These are phyloP conservation scores for Sclerotinia glacialis DNA, from an alignment of 2,329 filamentous ascomycete species.

Conservation along the genomic window DNA sequence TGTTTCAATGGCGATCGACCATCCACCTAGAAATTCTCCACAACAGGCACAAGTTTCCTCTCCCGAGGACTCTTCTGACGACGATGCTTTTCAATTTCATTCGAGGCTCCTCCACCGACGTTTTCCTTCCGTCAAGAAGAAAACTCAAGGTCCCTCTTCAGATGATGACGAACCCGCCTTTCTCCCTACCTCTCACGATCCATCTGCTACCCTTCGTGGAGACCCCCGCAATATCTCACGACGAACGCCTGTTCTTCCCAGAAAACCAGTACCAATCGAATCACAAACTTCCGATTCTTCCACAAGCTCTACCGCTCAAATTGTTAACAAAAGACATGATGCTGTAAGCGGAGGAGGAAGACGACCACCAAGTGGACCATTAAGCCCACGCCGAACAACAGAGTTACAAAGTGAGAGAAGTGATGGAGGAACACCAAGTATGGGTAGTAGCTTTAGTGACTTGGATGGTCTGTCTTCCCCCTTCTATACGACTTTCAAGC, in stretches of 20 bases:
- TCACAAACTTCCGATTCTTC: slow-evolving; percentile 60
- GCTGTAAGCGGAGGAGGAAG: slow-evolving; percentile 6
- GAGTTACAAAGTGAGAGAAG: slow-evolving; percentile 63
- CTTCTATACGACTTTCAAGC: not conserved
- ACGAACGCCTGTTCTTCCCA: slow-evolving; percentile 25
- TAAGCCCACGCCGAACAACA: slow-evolving; percentile 58
- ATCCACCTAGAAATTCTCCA: slow-evolving; percentile 25
- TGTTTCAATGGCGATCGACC: slow-evolving; percentile 18
- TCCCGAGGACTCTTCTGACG: slow-evolving; percentile 33
- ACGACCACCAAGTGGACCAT: slow-evolving; percentile 42
- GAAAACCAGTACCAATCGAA: slow-evolving; percentile 30
- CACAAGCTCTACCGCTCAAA: slow-evolving; percentile 45
- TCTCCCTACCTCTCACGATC: slow-evolving; percentile 32
- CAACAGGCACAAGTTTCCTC: slow-evolving; percentile 25
- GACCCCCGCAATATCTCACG: slow-evolving; percentile 30
- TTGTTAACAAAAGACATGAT: slow-evolving; percentile 24
- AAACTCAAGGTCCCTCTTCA: slow-evolving; percentile 29
- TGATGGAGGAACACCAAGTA: slow-evolving; percentile 67
- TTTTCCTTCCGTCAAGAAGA: slow-evolving; percentile 33
- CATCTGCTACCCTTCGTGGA: slow-evolving; percentile 35
- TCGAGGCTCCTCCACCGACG: slow-evolving; percentile 38
- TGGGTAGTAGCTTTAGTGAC: slow-evolving; percentile 85
- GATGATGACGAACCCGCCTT: slow-evolving; percentile 39
- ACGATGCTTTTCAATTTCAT: slow-evolving; percentile 32
- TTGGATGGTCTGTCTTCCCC: slow-evolving; percentile 59